Conservation (phyloP, 306 rosid species). For the Pyrus communis region DNA sequence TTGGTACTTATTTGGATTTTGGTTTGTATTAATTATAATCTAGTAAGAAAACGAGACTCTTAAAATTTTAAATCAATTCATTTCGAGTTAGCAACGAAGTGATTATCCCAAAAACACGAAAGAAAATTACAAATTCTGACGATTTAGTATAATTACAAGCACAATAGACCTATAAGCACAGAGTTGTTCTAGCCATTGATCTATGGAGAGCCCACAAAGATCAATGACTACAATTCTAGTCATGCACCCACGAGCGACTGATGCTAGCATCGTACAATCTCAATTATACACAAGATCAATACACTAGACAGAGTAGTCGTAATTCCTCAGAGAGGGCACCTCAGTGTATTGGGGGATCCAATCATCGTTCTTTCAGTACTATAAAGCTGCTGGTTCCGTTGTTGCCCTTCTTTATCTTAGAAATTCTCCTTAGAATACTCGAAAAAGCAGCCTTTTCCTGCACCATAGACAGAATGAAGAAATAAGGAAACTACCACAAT, state of each 20-base stretch:
- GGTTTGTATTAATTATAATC: not conserved
- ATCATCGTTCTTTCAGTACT: slow-evolving; percentile 57
- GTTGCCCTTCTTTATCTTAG: slow-evolving; percentile 76
- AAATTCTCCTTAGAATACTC: slow-evolving; percentile 71
- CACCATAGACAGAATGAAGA: slow-evolving; percentile 14
- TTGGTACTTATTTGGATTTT: not conserved
- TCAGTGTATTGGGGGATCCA: not conserved
- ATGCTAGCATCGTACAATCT: not conserved
- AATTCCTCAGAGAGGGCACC: not conserved
- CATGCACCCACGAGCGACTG: not conserved
- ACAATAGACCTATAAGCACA: not conserved
- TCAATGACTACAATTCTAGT: not conserved
- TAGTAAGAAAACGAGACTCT: not conserved
- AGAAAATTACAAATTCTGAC: no score
- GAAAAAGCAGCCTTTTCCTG: slow-evolving; percentile 95
- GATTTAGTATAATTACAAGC: not conserved
- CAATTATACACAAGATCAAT: not conserved
- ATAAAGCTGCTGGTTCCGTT: slow-evolving; percentile 62
- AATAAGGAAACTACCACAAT: not conserved
- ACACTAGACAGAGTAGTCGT: not conserved
- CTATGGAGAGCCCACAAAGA: not conserved
- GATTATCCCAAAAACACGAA: no score
- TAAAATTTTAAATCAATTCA: not conserved
- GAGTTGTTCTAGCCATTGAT: not conserved
- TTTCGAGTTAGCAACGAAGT: not conserved